Evolutionary conservation across 2,329 filamentous ascomycete species (phyloP).

Genomic region (Fusarium anthophilum): DNA sequence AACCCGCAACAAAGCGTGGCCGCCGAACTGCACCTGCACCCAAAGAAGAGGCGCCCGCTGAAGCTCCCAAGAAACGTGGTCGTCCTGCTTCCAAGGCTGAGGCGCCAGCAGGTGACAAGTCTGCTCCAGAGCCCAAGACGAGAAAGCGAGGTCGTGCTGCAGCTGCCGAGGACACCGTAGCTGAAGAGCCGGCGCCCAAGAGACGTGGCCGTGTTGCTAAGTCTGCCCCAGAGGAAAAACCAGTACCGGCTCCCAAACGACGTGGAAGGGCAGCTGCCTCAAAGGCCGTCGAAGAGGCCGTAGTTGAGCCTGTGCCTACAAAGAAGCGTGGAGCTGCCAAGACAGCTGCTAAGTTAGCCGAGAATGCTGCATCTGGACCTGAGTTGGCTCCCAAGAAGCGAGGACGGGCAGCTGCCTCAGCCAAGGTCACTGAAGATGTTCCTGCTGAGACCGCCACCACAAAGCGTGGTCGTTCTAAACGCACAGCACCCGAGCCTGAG

Average conservation of each 20-base stretch:
- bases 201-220: constrained; percentile 20
- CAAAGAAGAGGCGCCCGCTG: neutral
- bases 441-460: constrained; percentile 15
- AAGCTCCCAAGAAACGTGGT: constrained; percentile 33
- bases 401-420: constrained; percentile 5
- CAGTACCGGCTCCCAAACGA: constrained; percentile 1
- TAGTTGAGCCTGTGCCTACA: neutral
- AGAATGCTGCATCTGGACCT: constrained; percentile 3
- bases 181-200: constrained; percentile 18
- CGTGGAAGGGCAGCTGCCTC: constrained; percentile 16
- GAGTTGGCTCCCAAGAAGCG: constrained; percentile 23
- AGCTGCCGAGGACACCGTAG: neutral
- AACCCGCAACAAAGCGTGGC: constrained; percentile 13
- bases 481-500: constrained; percentile 15
- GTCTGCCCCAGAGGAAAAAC: constrained; percentile 1
- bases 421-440: neutral
- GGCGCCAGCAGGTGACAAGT: neutral
- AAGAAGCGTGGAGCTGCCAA: constrained; percentile 25
- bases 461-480: constrained; percentile 35
- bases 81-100: constrained; percentile 27
- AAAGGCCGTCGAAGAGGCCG: constrained; percentile 1
- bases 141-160: constrained; percentile 33
- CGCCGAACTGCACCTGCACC: constrained; percentile 18
- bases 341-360: neutral
- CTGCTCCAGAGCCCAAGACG: constrained; percentile 6